A percentile compares a stretch with the other conserved stretches of the same genome.
Evolutionary conservation across 768 basidiomycete genomes (phyloP).

Genomic region (Mycena rosella): DNA sequence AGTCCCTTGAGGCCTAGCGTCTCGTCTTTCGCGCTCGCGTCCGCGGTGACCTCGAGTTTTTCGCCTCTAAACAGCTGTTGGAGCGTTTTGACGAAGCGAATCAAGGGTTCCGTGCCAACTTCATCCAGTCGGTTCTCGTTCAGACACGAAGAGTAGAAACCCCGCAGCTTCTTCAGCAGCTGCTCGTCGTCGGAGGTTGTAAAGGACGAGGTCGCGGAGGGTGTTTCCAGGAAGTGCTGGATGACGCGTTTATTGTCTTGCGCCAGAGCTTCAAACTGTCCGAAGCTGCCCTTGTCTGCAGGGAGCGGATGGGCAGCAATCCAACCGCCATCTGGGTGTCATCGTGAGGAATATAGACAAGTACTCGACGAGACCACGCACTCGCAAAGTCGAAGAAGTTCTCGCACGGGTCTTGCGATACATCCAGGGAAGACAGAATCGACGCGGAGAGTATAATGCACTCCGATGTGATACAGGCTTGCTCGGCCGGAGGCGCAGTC

Average conservation of each 20-base stretch:
- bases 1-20: slow-evolving; percentile 68
- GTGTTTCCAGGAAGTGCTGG: slow-evolving; percentile 73
- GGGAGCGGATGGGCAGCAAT: slow-evolving; percentile 85
- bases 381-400: slow-evolving; percentile 95
- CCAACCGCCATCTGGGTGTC: slow-evolving; percentile 86
- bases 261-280: slow-evolving; percentile 78
- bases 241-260: slow-evolving; percentile 86
- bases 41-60: slow-evolving; percentile 51
- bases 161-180: slow-evolving; percentile 73
- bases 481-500: slow-evolving; percentile 67
- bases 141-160: slow-evolving; percentile 86
- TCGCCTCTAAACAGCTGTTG: slow-evolving; percentile 70
- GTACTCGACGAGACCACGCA: slow-evolving; percentile 56
- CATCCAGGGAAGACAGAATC: slow-evolving; percentile 86
- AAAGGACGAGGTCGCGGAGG: slow-evolving; percentile 49
- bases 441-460: slow-evolving; percentile 89
- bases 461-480: slow-evolving; percentile 78
- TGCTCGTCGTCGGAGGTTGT: slow-evolving; percentile 61
- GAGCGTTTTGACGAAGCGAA: slow-evolving; percentile 73
- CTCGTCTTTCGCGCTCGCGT: slow-evolving; percentile 25
- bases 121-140: slow-evolving; percentile 83
- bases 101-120: slow-evolving; percentile 77
- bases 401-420: slow-evolving; percentile 91
- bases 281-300: slow-evolving; percentile 81
- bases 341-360: slow-evolving; percentile 16